A percentile compares a stretch with the other conserved stretches of the same genome.
These are phyloP conservation scores for Calonectria naviculata DNA, from an alignment of 2,329 filamentous ascomycete genomes.

Conservation along the genomic window DNA sequence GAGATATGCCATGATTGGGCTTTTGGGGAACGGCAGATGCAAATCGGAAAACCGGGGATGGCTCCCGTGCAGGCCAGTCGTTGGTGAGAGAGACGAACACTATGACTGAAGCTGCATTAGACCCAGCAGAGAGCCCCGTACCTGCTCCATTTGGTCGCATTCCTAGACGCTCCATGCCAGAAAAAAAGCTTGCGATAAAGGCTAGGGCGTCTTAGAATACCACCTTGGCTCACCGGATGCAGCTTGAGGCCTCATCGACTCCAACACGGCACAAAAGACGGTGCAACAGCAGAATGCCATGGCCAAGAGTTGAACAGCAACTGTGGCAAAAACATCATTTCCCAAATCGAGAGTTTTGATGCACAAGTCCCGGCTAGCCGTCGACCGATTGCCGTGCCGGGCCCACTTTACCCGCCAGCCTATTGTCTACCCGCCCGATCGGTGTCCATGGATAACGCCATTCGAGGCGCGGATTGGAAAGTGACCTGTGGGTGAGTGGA, in stretches of 20 bases:
- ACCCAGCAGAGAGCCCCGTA: conserved; percentile 27
- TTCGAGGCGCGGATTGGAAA: conserved; percentile 38
- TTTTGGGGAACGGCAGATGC: conserved; percentile 22
- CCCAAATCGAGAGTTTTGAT: background rate
- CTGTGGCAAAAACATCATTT: conserved; percentile 9
- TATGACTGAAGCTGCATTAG: conserved; percentile 20
- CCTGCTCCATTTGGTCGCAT: conserved; percentile 33
- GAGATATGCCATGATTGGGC: conserved; percentile 23
- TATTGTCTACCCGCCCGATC: conserved; percentile 35
- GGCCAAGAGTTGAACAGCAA: background rate
- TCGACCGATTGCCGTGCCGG: conserved; percentile 37
- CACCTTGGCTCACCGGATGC: conserved; percentile 7
- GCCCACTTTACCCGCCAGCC: conserved; percentile 35
- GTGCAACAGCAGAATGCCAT: background rate
- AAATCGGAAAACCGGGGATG: conserved; percentile 20
- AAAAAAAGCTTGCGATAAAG: conserved; percentile 2
- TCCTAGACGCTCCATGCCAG: conserved; percentile 19
- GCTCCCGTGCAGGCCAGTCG: conserved; percentile 5
- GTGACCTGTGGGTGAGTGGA: conserved; percentile 26
- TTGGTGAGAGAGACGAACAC: background rate
- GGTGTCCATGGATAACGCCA: conserved; percentile 41
- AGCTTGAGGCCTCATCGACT: background rate
- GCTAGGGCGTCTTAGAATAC: conserved; percentile 14
- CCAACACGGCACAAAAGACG: background rate
- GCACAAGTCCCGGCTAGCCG: conserved; percentile 21